phyloP scores from a whole-genome alignment of 441 rosid species.

The Viola pubescens region DNA sequence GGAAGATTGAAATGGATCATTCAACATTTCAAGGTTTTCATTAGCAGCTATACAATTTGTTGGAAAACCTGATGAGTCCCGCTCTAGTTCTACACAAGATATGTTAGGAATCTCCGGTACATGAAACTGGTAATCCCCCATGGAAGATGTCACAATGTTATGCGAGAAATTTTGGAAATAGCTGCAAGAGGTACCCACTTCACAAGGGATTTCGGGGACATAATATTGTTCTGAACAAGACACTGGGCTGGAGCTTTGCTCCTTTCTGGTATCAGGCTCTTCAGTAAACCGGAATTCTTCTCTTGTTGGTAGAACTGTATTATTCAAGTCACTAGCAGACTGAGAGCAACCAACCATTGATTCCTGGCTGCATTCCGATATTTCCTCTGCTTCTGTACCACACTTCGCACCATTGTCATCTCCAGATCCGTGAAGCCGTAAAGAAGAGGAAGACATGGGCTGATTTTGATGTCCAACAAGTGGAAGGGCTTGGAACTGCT shows the following conservation, averaged over 20 bases:
- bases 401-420: slow-evolving; percentile 54
- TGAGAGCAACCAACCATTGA: slow-evolving; percentile 56
- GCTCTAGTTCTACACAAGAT: slow-evolving; percentile 40
- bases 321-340: slow-evolving; percentile 53
- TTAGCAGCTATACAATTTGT: slow-evolving; percentile 33
- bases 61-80: slow-evolving; percentile 42
- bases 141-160: slow-evolving; percentile 28
- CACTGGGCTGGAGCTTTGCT: slow-evolving; percentile 46
- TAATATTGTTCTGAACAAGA: slow-evolving; percentile 54
- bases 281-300: slow-evolving; percentile 45
- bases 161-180: slow-evolving; percentile 33
- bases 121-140: slow-evolving; percentile 41
- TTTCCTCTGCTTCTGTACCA: slow-evolving; percentile 57
- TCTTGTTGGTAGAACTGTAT: slow-evolving; percentile 29
- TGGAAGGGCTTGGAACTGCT: slow-evolving; percentile 65
- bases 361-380: slow-evolving; percentile 92
- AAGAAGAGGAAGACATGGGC: slow-evolving; percentile 49
- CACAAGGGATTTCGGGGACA: slow-evolving; percentile 53
- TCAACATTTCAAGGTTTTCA: slow-evolving; percentile 36
- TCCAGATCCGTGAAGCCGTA: slow-evolving; percentile 56
- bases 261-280: slow-evolving; percentile 37
- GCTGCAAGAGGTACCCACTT: slow-evolving; percentile 43
- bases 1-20: slow-evolving; percentile 41
- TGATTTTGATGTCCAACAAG: slow-evolving; percentile 49
- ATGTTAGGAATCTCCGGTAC: slow-evolving; percentile 40